Conservation (phyloP, 306 rosid genomes). For the Medicago ruthenica region DNA sequence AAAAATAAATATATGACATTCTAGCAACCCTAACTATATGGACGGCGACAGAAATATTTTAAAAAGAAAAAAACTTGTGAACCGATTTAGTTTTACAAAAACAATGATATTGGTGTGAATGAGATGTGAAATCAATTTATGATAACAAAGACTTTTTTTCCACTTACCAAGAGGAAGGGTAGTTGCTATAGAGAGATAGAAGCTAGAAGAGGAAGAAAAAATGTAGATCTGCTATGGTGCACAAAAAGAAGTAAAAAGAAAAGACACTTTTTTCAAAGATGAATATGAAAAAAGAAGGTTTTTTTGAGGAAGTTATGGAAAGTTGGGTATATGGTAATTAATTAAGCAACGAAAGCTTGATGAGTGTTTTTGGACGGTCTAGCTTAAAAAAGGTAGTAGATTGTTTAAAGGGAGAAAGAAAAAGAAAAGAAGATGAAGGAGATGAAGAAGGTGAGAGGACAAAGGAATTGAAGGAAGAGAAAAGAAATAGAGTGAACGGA, state of each 20-base stretch:
- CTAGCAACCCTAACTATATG: slow-evolving; percentile 51
- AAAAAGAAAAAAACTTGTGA: neutral
- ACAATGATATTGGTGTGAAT: slow-evolving; percentile 29
- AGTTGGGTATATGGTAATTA: slow-evolving; percentile 21
- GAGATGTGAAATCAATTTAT: slow-evolving; percentile 6
- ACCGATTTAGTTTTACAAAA: slow-evolving; percentile 10
- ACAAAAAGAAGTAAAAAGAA: slow-evolving; percentile 16
- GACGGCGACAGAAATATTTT: slow-evolving; percentile 15
- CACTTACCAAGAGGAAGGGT: slow-evolving; percentile 41
- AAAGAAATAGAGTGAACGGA: slow-evolving; percentile 49
- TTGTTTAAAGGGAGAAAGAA: slow-evolving; percentile 5
- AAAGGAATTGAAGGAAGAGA: slow-evolving; percentile 45
- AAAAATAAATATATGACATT: neutral
- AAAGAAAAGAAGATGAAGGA: neutral
- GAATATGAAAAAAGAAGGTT: slow-evolving; percentile 6
- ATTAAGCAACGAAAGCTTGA: slow-evolving; percentile 10
- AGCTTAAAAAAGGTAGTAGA: slow-evolving; percentile 19
- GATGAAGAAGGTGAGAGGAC: slow-evolving; percentile 27
- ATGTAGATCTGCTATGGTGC: slow-evolving; percentile 52
- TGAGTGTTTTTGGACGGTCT: slow-evolving; percentile 29
- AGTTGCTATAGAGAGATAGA: slow-evolving; percentile 7
- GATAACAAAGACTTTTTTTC: slow-evolving; percentile 1
- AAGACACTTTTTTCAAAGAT: slow-evolving; percentile 33
- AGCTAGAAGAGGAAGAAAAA: slow-evolving; percentile 3
- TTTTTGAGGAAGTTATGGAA: slow-evolving; percentile 28